Evolutionary conservation across 1,284 basidiomycete genomes (phyloP).

Genomic region (Ganoderma resinaceum): DNA sequence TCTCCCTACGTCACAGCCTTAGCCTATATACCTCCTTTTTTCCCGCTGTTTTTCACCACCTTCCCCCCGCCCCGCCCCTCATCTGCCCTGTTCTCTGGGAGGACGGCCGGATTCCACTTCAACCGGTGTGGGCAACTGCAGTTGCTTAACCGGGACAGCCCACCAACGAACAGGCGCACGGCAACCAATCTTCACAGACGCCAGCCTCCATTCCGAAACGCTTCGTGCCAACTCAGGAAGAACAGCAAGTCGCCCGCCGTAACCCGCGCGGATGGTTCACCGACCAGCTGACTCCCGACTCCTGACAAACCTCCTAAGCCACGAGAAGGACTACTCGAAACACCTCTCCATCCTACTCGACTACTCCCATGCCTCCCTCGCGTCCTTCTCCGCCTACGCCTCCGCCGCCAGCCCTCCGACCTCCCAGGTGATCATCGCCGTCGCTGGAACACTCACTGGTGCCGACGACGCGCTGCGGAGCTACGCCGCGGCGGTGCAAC

Average conservation of each 20-base stretch:
- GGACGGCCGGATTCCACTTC: background rate
- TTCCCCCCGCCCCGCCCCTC: background rate
- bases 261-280: conserved; percentile 61
- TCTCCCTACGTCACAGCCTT: background rate
- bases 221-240: background rate
- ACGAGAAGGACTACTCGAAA: conserved; percentile 76
- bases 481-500: conserved; percentile 66
- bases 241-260: background rate
- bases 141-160: background rate
- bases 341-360: conserved; percentile 63
- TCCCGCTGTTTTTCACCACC: background rate
- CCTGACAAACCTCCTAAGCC: conserved; percentile 66
- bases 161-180: background rate
- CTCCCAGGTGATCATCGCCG: conserved; percentile 61
- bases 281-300: conserved; percentile 75
- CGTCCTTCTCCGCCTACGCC: conserved; percentile 77
- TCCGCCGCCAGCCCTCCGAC: conserved; percentile 64
- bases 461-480: conserved; percentile 72
- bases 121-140: background rate
- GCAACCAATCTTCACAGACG: background rate
- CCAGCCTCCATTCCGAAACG: background rate
- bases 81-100: background rate
- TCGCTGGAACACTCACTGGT: conserved; percentile 63
- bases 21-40: background rate
- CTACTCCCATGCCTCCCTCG: conserved; percentile 64